Evolutionary conservation across 345 rosid species (phyloP), one percentile per base, ranked within the genome.

Genomic region (Eucalyptus shirleyi): DNA sequence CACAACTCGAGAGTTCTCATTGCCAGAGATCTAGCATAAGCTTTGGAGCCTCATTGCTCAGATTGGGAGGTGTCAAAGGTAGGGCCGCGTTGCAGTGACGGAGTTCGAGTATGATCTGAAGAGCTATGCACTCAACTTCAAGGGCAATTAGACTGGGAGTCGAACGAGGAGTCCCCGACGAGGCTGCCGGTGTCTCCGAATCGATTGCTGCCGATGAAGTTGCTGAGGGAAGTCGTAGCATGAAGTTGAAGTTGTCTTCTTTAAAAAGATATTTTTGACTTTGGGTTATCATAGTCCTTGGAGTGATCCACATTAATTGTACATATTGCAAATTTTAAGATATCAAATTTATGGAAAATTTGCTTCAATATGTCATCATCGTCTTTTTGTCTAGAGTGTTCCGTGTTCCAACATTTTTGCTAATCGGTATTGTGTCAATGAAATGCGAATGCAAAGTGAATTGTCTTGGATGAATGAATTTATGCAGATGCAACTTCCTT

Each of bases 141-240:
- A 56, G 62, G 30, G 13, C 30, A 24, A 56, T 56, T 2, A 9
- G 4, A 2, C 0, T 12, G 2, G 5, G 60, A 56, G 62, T 56
- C 5, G 13, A 4, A 56, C 6, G 0, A 23, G 62, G 28, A 56
- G 0, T 2, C 12, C 62, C 6, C 1, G 0, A 13, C 3, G 62
- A 56, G 30, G 30, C 3, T 24, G 6, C 0, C 0, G 3, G 3
- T 10, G 28, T 24, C 60, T 10, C 6, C 30, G 0, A 0, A 56
- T 9, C 30, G 0, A 1, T 56, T 56, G 12, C 0, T 24, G 62
- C 3, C 3, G 6, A 6, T 0, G 30, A 56, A 56, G 62, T 23
- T 56, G 30, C 30, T 0, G 1, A 24, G 62, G 62, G 62, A 56
- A 24, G 44, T 24, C 62, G 3, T 56, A 23, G 14, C 0, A 9